Evolutionary conservation across 768 basidiomycete genomes (phyloP).

Genomic region (Porphyrellus cyaneotinctus): DNA sequence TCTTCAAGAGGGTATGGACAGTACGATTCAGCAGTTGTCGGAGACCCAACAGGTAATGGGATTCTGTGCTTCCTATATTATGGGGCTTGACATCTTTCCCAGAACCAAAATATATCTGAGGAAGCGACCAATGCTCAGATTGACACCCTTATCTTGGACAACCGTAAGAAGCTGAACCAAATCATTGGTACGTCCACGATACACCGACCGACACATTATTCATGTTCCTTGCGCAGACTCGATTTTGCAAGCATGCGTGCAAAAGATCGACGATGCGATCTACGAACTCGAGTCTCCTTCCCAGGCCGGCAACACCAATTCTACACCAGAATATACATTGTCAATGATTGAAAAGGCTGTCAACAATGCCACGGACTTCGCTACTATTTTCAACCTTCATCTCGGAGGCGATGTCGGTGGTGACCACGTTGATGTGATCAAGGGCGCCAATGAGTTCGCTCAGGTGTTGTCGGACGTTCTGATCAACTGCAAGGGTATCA

Average conservation of each 20-base stretch:
- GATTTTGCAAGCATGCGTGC: slow-evolving; percentile 92
- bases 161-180: slow-evolving; percentile 95
- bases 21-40: slow-evolving; percentile 80
- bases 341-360: slow-evolving; percentile 98
- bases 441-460: slow-evolving; percentile 93
- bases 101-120: slow-evolving; percentile 83
- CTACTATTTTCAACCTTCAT: slow-evolving; percentile 88
- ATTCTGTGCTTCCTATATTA: neutral
- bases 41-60: slow-evolving; percentile 77
- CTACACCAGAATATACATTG: slow-evolving; percentile 97
- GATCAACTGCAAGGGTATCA: slow-evolving; percentile 92
- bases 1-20: slow-evolving; percentile 93
- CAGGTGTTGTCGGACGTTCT: slow-evolving; percentile 91
- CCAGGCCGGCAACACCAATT: slow-evolving; percentile 90
- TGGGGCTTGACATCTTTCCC: slow-evolving; percentile 5
- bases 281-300: slow-evolving; percentile 97
- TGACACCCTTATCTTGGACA: slow-evolving; percentile 92
- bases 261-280: slow-evolving; percentile 95
- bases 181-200: slow-evolving; percentile 69
- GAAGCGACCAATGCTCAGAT: slow-evolving; percentile 96
- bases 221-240: slow-evolving; percentile 58
- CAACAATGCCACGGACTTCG: slow-evolving; percentile 95
- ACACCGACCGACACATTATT: slow-evolving; percentile 4
- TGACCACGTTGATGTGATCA: slow-evolving; percentile 96
- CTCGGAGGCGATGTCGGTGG: slow-evolving; percentile 84